phyloP scores from a whole-genome alignment of 495 filamentous ascomycete genomes.

The Aspergillus incahuasiensis region DNA sequence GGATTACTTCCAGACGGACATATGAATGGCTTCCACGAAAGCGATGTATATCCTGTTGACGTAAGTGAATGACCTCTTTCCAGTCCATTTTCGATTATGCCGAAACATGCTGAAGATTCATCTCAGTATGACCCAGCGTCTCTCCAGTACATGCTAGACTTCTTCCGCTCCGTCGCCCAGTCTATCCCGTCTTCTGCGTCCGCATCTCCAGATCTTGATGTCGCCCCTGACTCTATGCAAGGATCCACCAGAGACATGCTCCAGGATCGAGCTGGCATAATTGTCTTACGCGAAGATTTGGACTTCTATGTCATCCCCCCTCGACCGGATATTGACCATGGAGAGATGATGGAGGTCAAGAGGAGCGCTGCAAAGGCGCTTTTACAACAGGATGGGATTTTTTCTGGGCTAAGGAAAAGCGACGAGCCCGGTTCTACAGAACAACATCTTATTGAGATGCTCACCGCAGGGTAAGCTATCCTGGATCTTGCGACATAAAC shows the following conservation, averaged over 20 bases:
- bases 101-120: constrained; percentile 50
- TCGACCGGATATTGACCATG: constrained; percentile 70
- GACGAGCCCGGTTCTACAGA: constrained; percentile 96
- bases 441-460: constrained; percentile 98
- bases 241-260: constrained; percentile 72
- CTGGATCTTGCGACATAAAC: neutral
- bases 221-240: constrained; percentile 63
- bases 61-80: constrained; percentile 50
- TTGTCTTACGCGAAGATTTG: constrained; percentile 91
- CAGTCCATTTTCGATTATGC: constrained; percentile 2
- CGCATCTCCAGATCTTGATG: constrained; percentile 56
- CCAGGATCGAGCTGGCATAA: constrained; percentile 90
- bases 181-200: constrained; percentile 75
- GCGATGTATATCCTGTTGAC: constrained; percentile 94
- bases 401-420: constrained; percentile 88
- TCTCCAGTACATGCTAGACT: constrained; percentile 98
- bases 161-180: constrained; percentile 93
- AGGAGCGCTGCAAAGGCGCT: constrained; percentile 83
- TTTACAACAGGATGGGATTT: constrained; percentile 90
- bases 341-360: constrained; percentile 96
- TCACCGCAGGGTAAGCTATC: constrained; percentile 86
- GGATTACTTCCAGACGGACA: constrained; percentile 96
- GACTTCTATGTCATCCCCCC: constrained; percentile 99
- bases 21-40: constrained; percentile 87
- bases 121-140: constrained; percentile 91